phyloP scores from a whole-genome alignment of 192 early-diverging fungal species.

The Coemansia sp. region DNA sequence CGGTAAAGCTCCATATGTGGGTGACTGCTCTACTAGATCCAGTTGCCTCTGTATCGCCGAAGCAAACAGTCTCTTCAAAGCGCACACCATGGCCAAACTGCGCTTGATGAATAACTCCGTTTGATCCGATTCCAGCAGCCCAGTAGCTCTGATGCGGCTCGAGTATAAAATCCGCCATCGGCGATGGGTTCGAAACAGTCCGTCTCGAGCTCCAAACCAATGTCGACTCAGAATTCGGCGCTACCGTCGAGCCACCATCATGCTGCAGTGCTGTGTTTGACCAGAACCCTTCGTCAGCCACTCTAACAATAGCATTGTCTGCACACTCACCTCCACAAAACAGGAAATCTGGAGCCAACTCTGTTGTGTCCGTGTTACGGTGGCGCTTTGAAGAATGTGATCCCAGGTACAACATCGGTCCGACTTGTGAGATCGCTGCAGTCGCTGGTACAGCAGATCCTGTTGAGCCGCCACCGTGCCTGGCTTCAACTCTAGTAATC shows the following conservation, averaged over 20 bases:
- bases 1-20: slow-evolving; percentile 19
- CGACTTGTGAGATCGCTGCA: slow-evolving; percentile 2
- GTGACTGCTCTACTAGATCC: neutral
- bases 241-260: neutral
- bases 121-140: slow-evolving; percentile 14
- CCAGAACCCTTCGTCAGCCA: slow-evolving; percentile 5
- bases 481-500: slow-evolving; percentile 8
- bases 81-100: slow-evolving; percentile 23
- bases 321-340: slow-evolving; percentile 31
- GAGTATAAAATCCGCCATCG: slow-evolving; percentile 21
- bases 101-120: slow-evolving; percentile 12
- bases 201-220: neutral
- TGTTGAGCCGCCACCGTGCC: neutral
- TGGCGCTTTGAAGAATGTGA: neutral
- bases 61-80: neutral
- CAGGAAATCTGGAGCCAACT: slow-evolving; percentile 10
- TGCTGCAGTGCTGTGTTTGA: neutral
- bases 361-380: neutral
- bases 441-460: no score
- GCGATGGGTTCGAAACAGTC: slow-evolving; percentile 32
- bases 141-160: slow-evolving; percentile 4
- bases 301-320: slow-evolving; percentile 19
- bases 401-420: slow-evolving; percentile 19
- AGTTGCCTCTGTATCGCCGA: neutral
- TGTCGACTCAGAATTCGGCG: neutral